Percentiles rank a stretch among this genome's conserved stretches.
phyloP scores from a whole-genome alignment of 2,329 filamentous ascomycete species.

The Fusarium torreyae region DNA sequence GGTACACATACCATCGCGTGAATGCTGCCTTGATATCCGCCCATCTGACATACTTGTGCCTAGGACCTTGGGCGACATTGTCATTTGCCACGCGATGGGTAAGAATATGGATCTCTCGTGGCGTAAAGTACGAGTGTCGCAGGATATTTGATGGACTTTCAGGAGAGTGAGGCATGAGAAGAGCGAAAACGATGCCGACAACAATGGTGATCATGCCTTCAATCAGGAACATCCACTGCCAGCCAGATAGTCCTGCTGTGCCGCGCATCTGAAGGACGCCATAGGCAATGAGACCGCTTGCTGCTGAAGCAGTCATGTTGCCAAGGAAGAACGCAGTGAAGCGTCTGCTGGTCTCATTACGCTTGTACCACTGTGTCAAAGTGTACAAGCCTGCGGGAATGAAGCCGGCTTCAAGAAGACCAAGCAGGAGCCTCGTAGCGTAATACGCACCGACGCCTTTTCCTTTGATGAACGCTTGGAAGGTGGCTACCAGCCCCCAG shows the following conservation, averaged over 20 bases:
- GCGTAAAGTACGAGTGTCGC: background rate
- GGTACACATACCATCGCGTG: constrained; percentile 21
- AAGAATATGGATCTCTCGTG: background rate
- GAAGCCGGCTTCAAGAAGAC: constrained; percentile 3
- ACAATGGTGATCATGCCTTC: background rate
- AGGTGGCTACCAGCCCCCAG: constrained; percentile 3
- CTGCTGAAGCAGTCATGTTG: constrained; percentile 58
- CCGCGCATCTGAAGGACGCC: constrained; percentile 1
- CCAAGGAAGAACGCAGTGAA: constrained; percentile 62
- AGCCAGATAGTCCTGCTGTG: constrained; percentile 56
- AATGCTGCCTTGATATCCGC: constrained; percentile 21
- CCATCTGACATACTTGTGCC: constrained; percentile 5
- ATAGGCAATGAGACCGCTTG: constrained; percentile 2
- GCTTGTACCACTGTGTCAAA: constrained; percentile 63
- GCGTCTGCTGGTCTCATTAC: constrained; percentile 59
- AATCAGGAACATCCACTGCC: constrained; percentile 52
- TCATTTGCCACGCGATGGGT: background rate
- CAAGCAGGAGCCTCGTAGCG: background rate
- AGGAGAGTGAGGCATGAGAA: background rate
- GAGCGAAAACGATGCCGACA: background rate
- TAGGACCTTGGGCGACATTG: background rate
- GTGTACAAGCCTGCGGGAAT: constrained; percentile 61
- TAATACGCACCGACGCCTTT: constrained; percentile 1
- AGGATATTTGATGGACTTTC: background rate
- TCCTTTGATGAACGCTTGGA: constrained; percentile 8